Conservation (phyloP, 148 eudicot species). For the Cornus kousa region DNA sequence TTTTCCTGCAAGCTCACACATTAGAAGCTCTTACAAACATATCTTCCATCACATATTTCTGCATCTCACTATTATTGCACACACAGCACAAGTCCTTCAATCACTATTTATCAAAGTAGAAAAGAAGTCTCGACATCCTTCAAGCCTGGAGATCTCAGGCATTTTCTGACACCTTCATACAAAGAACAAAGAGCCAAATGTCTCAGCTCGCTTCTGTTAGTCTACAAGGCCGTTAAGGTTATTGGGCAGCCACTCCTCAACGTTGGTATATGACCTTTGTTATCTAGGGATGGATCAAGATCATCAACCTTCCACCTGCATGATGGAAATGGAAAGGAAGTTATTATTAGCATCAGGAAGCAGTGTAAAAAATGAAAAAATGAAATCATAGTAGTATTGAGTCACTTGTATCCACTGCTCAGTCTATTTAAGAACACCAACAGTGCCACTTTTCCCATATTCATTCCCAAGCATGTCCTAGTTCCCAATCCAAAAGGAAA, state of each 20-base stretch:
- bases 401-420: constrained; percentile 37
- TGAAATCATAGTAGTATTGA: background rate
- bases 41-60: too few relatives aligned
- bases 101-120: too few relatives aligned
- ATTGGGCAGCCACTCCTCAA: constrained; percentile 36
- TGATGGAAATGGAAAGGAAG: background rate
- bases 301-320: constrained; percentile 39
- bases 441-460: constrained; percentile 36
- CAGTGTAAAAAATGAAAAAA: background rate
- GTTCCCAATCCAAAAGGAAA: constrained; percentile 38
- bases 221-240: constrained; percentile 17
- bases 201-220: background rate
- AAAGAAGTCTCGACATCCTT: too few relatives aligned
- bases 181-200: background rate
- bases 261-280: constrained; percentile 28
- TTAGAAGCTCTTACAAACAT: too few relatives aligned
- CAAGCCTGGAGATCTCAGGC: background rate
- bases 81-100: too few relatives aligned
- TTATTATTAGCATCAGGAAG: background rate
- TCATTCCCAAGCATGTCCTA: constrained; percentile 35
- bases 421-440: constrained; percentile 28
- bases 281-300: constrained; percentile 29
- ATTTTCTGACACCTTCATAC: background rate
- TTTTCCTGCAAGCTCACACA: too few relatives aligned
- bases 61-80: too few relatives aligned